Conservation (phyloP, 2,329 filamentous ascomycete species). For the Torrubiellomyces zombiae region DNA sequence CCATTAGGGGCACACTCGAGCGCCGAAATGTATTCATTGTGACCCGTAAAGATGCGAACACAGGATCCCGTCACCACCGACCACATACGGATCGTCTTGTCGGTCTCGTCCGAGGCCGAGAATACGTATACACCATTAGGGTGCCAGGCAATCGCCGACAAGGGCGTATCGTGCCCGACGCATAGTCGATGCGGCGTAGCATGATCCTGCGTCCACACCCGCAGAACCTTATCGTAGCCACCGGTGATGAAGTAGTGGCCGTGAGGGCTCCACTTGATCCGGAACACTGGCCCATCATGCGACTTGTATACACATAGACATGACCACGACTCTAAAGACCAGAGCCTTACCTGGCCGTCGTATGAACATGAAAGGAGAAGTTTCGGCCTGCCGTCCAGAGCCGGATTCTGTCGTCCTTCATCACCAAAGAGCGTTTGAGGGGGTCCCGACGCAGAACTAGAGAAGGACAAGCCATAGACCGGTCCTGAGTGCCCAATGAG, state of each 20-base stretch:
- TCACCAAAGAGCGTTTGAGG: constrained; percentile 31
- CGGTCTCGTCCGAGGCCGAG: constrained; percentile 67
- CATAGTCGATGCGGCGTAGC: constrained; percentile 78
- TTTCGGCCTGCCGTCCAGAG: constrained; percentile 42
- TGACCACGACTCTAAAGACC: constrained; percentile 85
- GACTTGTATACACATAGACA: constrained; percentile 89
- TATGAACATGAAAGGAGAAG: constrained; percentile 76
- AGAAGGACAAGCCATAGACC: constrained; percentile 81
- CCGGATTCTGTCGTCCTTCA: constrained; percentile 22
- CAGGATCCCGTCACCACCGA: constrained; percentile 73
- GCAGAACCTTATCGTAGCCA: constrained; percentile 77
- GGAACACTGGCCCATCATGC: constrained; percentile 78
- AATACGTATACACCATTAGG: constrained; percentile 89
- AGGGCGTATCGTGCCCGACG: constrained; percentile 80
- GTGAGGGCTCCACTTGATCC: constrained; percentile 76
- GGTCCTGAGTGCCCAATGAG: constrained; percentile 81
- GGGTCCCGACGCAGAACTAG: constrained; percentile 45
- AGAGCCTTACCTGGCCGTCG: constrained; percentile 77
- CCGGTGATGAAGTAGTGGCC: constrained; percentile 89
- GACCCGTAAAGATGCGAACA: constrained; percentile 82
- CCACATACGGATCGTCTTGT: constrained; percentile 97
- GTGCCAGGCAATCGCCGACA: constrained; percentile 88
- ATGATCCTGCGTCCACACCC: constrained; percentile 85
- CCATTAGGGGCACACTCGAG: constrained; percentile 77
- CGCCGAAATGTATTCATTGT: constrained; percentile 72